Evolutionary conservation across 1,284 basidiomycete species (phyloP).

Genomic region (Cryptococcus deneoformans): DNA sequence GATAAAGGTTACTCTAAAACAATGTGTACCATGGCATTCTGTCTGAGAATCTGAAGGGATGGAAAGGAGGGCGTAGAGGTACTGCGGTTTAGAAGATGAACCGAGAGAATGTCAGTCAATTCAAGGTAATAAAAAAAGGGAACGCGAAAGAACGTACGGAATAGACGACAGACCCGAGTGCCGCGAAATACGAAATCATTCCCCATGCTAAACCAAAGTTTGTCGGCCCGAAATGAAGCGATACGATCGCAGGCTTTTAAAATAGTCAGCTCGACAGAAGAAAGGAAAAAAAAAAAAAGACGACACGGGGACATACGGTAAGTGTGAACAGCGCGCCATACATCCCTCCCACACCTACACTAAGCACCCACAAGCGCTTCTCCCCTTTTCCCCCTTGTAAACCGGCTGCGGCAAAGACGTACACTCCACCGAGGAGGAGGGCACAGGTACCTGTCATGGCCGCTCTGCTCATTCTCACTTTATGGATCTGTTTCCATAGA

Average conservation of each 20-base stretch:
- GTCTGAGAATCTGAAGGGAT: slow-evolving; percentile 17
- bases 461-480: slow-evolving; percentile 33
- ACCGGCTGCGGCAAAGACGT: slow-evolving; percentile 34
- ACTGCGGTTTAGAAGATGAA: slow-evolving; percentile 15
- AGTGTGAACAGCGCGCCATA: slow-evolving; percentile 50
- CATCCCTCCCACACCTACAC: slow-evolving; percentile 42
- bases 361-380: slow-evolving; percentile 37
- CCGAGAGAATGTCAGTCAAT: background rate
- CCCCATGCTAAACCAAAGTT: slow-evolving; percentile 51
- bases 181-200: slow-evolving; percentile 49
- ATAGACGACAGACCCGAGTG: slow-evolving; percentile 45
- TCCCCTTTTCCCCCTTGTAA: slow-evolving; percentile 39
- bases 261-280: background rate
- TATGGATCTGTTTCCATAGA: slow-evolving; percentile 30
- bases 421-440: slow-evolving; percentile 31
- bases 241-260: slow-evolving; percentile 38
- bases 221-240: slow-evolving; percentile 47
- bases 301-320: slow-evolving; percentile 27
- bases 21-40: slow-evolving; percentile 41
- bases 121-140: background rate
- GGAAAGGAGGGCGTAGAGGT: slow-evolving; percentile 38
- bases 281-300: background rate
- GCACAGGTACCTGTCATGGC: slow-evolving; percentile 36
- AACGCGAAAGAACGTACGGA: slow-evolving; percentile 31
- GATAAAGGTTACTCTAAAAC: slow-evolving; percentile 41